Base-by-base conservation (phyloP, 73 alveolate species). In the Paramecium tetraurelia region DNA sequence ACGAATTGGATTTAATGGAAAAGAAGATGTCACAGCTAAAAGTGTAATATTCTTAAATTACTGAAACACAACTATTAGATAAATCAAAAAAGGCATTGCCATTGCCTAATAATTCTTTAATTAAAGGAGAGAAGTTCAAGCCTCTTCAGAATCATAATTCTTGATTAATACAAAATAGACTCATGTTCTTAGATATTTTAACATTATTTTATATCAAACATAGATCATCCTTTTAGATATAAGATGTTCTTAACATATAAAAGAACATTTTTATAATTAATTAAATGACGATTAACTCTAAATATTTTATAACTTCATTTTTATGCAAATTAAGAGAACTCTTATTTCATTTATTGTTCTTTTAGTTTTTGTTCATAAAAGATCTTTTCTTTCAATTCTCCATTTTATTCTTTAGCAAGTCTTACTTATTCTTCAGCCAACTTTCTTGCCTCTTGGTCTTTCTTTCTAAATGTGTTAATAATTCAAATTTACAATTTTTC, bases 1-100 rank as follows among this genome's bases (percentile, higher is more conserved):
- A 43, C 43, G 94, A 89, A 4, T 44, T 70, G 31, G 85, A 89
- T 58, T 36, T 22, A 46, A 89, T 89, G 3, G 94, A 89, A 89
- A 89, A 70, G 33, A 80, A 41, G 43, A 80, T 80, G 90, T 44
- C 8, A n/a, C 31, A 43, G 24, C 27, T 20, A 5, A 80, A 80
- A 46, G 43, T 44, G 21, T 80, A 80, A 27, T 80, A 31, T 46
- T 31, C 72, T 11, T 27, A n/a, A 44, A 41, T 80, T 3, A 63
- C 48, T 48, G 90, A 80, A 12, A 35, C 11, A 44, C 24, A 80
- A 80, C 46, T 80, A 4, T 80, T 80, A 46, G 90, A 80, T 80
- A 80, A 46, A 35, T 21, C 87, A 75, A 75, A 75, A 75, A 75
- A 75, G 36, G 63, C 63, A 14, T n/a, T 38, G 14, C 87, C 58